Evolutionary conservation across 441 rosid species (phyloP).

Genomic region (Geranium incanum): DNA sequence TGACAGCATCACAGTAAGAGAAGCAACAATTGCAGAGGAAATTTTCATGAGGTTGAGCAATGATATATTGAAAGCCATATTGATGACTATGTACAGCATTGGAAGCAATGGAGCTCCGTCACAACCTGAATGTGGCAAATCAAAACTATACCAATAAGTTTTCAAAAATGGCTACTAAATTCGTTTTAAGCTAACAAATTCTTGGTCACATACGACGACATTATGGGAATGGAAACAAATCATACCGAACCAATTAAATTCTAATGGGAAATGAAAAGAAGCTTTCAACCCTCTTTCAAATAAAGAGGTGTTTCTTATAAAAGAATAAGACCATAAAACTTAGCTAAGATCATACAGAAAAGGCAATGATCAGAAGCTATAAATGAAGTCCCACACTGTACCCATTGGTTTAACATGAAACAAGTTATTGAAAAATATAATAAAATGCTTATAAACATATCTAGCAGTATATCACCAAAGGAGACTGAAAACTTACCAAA

Average conservation of each 20-base stretch:
- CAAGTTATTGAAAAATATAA: background rate
- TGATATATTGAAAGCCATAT: conserved; percentile 71
- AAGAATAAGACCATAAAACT: too few species aligned
- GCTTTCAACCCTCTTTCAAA: too few species aligned
- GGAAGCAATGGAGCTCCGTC: conserved; percentile 76
- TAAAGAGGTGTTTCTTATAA: too few species aligned
- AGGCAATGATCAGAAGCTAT: too few species aligned
- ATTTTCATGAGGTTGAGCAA: conserved; percentile 56
- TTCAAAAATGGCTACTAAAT: background rate
- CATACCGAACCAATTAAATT: too few species aligned
- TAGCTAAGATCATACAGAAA: too few species aligned
- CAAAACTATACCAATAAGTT: background rate
- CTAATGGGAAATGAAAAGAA: too few species aligned
- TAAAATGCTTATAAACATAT: background rate
- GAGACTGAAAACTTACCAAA: conserved; percentile 46
- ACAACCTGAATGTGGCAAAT: conserved; percentile 40
- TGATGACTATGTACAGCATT: conserved; percentile 51
- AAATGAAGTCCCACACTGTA: background rate
- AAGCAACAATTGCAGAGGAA: conserved; percentile 68
- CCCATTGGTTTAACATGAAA: background rate
- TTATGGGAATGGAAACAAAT: too few species aligned
- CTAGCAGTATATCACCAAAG: background rate
- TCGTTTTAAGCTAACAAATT: background rate
- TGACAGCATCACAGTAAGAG: conserved; percentile 58
- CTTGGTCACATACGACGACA: background rate